phyloP scores from a whole-genome alignment of 352 stramenopile genomes.

The Globisporangium uncinulatum region DNA sequence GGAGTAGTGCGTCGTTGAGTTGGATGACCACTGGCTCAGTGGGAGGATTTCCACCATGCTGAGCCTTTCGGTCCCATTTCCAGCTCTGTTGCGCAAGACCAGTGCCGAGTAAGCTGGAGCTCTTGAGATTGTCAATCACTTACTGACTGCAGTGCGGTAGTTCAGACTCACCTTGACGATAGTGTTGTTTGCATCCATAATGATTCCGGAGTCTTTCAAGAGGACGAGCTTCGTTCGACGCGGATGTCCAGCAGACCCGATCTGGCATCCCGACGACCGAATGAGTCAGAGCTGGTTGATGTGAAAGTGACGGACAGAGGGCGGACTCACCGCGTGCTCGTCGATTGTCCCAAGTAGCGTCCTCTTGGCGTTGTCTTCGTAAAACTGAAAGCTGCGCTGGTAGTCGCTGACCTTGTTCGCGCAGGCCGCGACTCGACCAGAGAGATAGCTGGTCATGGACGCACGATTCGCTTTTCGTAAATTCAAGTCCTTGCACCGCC shows the following conservation, averaged over 20 bases:
- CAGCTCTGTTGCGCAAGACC: slow-evolving; percentile 25
- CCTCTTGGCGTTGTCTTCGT: slow-evolving; percentile 53
- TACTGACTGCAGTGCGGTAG: neutral
- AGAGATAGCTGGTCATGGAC: slow-evolving; percentile 35
- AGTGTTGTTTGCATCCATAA: slow-evolving; percentile 38
- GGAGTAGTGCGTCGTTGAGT: slow-evolving; percentile 64
- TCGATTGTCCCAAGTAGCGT: slow-evolving; percentile 56
- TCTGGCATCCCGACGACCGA: no score
- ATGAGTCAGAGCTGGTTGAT: neutral
- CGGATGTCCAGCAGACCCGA: slow-evolving; percentile 49
- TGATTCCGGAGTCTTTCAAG: slow-evolving; percentile 55
- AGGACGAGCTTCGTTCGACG: slow-evolving; percentile 58
- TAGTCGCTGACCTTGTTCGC: slow-evolving; percentile 69
- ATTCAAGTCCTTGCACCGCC: no score
- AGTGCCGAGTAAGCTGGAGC: neutral
- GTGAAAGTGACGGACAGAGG: no score
- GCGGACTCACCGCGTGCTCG: slow-evolving; percentile 47
- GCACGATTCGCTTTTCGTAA: neutral
- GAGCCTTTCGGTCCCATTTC: slow-evolving; percentile 59
- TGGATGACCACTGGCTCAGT: slow-evolving; percentile 48
- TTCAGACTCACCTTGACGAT: slow-evolving; percentile 40
- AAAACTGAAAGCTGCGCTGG: slow-evolving; percentile 62
- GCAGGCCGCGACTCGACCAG: slow-evolving; percentile 57
- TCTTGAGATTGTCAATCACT: neutral
- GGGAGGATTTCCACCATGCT: slow-evolving; percentile 56